phyloP scores from a whole-genome alignment of 2,329 filamentous ascomycete genomes.

The Fusarium avenaceum region DNA sequence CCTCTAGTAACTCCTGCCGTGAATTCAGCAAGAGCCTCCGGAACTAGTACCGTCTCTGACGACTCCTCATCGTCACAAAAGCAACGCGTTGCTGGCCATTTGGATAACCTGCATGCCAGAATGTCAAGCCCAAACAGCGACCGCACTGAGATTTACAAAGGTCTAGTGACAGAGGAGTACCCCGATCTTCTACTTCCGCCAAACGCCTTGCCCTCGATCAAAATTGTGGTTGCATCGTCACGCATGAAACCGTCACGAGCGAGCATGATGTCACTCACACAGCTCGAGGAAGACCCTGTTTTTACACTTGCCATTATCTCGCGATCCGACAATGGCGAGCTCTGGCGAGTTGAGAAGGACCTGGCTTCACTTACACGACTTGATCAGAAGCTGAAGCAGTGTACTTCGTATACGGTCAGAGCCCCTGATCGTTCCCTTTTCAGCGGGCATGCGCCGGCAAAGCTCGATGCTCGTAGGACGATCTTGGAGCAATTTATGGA shows the following conservation, averaged over 20 bases:
- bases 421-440: slow-evolving; percentile 90
- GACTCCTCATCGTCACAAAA: slow-evolving; percentile 28
- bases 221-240: slow-evolving; percentile 90
- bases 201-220: slow-evolving; percentile 87
- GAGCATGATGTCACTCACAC: slow-evolving; percentile 83
- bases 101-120: slow-evolving; percentile 42
- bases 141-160: slow-evolving; percentile 75
- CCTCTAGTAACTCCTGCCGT: slow-evolving; percentile 68
- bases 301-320: slow-evolving; percentile 91
- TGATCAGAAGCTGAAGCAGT: slow-evolving; percentile 83
- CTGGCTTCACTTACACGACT: slow-evolving; percentile 83
- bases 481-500: slow-evolving; percentile 90
- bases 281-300: slow-evolving; percentile 90
- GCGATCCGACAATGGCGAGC: slow-evolving; percentile 79
- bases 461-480: slow-evolving; percentile 85
- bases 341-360: slow-evolving; percentile 97
- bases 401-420: slow-evolving; percentile 77
- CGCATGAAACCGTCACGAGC: slow-evolving; percentile 92
- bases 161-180: slow-evolving; percentile 86
- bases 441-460: slow-evolving; percentile 91
- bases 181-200: slow-evolving; percentile 88
- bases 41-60: slow-evolving; percentile 22
- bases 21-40: slow-evolving; percentile 55
- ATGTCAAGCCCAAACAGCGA: slow-evolving; percentile 57
- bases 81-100: slow-evolving; percentile 22